Percentiles rank a stretch among this genome's conserved stretches.
These are phyloP conservation scores for Annulohypoxylon maeteangense DNA, from an alignment of 495 filamentous ascomycete genomes.

Conservation along the genomic window DNA sequence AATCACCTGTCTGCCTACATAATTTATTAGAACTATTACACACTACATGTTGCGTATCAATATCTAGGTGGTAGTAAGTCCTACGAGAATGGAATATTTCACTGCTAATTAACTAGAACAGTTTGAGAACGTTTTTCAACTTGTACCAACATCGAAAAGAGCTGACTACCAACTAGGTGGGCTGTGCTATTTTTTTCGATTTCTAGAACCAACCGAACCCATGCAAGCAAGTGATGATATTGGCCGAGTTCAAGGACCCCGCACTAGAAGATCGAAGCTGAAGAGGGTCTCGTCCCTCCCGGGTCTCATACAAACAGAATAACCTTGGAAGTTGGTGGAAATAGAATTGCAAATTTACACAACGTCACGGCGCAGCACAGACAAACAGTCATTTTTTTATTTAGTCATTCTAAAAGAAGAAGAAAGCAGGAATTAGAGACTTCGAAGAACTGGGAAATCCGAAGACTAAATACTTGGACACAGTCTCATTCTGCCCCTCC, in stretches of 20 bases:
- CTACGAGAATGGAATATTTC: background rate
- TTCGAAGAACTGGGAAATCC: conserved; percentile 21
- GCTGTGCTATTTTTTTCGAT: conserved; percentile 6
- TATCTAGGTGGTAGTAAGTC: background rate
- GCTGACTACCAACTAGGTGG: too few species aligned
- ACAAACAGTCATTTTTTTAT: background rate
- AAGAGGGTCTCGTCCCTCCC: conserved; percentile 14
- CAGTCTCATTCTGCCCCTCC: conserved; percentile 38
- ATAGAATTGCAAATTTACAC: conserved; percentile 18
- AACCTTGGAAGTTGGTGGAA: conserved; percentile 9
- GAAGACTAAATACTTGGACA: conserved; percentile 36
- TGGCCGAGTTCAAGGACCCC: conserved; percentile 36
- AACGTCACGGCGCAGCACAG: conserved; percentile 18
- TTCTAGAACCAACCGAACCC: background rate
- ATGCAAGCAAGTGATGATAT: conserved; percentile 6
- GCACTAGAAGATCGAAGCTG: conserved; percentile 31
- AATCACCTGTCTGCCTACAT: conserved; percentile 39
- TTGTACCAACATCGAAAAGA: background rate
- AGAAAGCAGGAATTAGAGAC: conserved; percentile 8
- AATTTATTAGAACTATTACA: background rate
- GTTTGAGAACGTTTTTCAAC: background rate
- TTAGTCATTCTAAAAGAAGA: background rate
- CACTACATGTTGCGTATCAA: too few species aligned
- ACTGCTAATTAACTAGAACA: too few species aligned
- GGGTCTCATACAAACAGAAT: background rate